Conservation (phyloP, 371 early-diverging fungal species). For the Phascolomyces articulosus region DNA sequence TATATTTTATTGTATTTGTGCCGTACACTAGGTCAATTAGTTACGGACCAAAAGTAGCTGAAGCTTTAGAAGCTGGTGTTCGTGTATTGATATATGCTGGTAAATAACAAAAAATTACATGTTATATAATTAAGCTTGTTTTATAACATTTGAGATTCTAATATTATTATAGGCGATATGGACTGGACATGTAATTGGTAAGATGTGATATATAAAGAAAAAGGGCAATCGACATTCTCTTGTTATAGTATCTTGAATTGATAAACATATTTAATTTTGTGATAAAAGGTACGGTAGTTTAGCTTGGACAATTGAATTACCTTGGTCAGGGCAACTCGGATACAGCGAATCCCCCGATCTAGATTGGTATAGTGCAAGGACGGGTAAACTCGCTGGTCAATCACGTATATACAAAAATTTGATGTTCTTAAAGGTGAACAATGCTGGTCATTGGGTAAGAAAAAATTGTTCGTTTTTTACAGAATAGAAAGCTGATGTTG, state of each 20-base stretch:
- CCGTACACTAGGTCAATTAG: conserved; percentile 89
- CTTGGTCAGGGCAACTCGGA: conserved; percentile 75
- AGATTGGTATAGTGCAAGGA: conserved; percentile 34
- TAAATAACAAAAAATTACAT: no score
- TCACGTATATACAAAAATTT: conserved; percentile 60
- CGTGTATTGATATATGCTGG: conserved; percentile 86
- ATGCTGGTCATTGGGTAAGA: conserved; percentile 88
- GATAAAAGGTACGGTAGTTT: conserved; percentile 63
- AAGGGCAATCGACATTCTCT: no score
- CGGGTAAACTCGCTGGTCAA: conserved; percentile 67
- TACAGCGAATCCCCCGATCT: conserved; percentile 61
- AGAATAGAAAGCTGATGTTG: no score
- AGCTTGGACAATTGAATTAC: conserved; percentile 79
- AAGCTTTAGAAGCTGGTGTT: conserved; percentile 79
- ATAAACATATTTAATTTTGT: not conserved
- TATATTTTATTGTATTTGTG: conserved; percentile 52
- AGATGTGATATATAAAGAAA: no score
- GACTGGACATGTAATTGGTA: conserved; percentile 88
- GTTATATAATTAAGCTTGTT: no score
- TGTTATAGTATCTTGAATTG: no score
- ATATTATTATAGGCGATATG: conserved; percentile 48
- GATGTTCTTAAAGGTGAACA: conserved; percentile 84
- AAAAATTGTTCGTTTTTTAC: no score
- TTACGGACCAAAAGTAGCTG: conserved; percentile 69
- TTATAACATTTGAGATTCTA: not conserved